Percentiles rank a stretch among this genome's conserved stretches.
phyloP scores from a whole-genome alignment of 306 rosid genomes.

The Mucuna pruriens region DNA sequence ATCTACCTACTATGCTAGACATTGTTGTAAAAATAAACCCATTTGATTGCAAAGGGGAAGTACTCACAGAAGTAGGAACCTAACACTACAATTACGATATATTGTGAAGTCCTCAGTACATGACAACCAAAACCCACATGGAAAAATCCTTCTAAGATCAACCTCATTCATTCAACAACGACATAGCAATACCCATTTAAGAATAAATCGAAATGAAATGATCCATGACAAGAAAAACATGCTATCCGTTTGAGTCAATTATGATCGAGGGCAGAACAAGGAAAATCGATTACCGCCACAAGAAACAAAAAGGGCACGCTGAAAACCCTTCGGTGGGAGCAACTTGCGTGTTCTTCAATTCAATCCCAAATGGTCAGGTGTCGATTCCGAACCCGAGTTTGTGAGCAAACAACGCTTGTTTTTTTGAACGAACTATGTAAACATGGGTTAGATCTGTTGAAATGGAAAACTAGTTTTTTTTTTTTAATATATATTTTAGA shows the following conservation, averaged over 20 bases:
- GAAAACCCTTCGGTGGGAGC: neutral
- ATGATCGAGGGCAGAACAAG: neutral
- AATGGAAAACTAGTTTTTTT: neutral
- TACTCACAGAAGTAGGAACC: neutral
- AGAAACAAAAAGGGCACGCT: neutral
- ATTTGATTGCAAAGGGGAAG: neutral
- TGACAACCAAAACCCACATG: neutral
- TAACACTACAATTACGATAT: neutral
- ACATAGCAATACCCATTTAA: neutral
- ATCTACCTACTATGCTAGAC: no score
- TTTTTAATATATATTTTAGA: neutral
- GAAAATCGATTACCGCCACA: neutral
- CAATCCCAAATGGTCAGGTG: neutral
- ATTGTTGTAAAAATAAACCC: neutral
- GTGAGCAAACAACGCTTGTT: neutral
- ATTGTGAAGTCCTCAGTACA: neutral
- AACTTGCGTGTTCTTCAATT: neutral
- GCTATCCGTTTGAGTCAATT: neutral
- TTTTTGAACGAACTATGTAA: neutral
- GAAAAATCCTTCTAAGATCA: neutral
- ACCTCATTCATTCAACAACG: neutral
- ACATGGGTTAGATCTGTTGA: neutral
- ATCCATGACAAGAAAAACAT: neutral
- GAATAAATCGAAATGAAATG: neutral
- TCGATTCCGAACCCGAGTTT: neutral